Evolutionary conservation across 345 rosid species (phyloP).

Genomic region (Rhodamnia rubescens): DNA sequence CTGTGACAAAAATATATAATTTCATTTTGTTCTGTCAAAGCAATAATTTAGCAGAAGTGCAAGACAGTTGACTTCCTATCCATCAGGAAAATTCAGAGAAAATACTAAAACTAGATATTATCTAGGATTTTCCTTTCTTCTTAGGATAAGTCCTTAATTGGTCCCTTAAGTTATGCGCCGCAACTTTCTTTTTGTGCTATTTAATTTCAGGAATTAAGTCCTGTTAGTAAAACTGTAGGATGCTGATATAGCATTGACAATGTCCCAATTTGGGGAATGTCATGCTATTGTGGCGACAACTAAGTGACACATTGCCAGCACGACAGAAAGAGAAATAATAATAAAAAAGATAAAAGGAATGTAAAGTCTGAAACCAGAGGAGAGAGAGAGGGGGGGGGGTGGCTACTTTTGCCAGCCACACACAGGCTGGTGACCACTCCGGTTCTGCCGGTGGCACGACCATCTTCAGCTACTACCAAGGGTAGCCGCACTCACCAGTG

Average conservation of each 20-base stretch:
- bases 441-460: neutral
- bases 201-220: neutral
- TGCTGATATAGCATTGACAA: neutral
- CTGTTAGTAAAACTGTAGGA: neutral
- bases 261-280: neutral
- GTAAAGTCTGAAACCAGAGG: neutral
- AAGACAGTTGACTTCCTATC: neutral
- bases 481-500: neutral
- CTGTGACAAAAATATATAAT: conserved; percentile 24
- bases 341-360: neutral
- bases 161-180: neutral
- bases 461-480: neutral
- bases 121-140: neutral
- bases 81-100: neutral
- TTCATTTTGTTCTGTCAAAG: neutral
- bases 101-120: neutral
- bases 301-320: neutral
- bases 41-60: neutral
- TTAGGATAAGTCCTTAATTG: neutral
- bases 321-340: neutral
- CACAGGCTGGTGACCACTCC: neutral
- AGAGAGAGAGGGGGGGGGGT: neutral
- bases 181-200: neutral
- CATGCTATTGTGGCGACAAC: neutral
- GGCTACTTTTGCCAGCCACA: neutral